phyloP scores from a whole-genome alignment of 2,329 filamentous ascomycete species.

The Claviceps monticola region DNA sequence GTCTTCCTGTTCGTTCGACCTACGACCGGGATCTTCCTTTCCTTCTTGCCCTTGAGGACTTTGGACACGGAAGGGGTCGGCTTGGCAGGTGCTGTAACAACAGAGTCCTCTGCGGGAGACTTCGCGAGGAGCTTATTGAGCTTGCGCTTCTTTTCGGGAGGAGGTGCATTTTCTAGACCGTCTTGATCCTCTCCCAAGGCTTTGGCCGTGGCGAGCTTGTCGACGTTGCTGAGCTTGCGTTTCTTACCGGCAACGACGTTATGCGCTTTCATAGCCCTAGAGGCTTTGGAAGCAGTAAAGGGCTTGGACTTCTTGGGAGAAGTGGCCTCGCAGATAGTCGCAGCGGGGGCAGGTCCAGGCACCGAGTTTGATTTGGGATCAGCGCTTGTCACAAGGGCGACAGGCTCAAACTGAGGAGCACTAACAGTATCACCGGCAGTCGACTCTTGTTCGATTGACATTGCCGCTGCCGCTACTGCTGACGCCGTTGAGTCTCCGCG shows the following conservation, averaged over 20 bases:
- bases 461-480: background rate
- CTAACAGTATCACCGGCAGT: background rate
- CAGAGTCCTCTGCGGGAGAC: background rate
- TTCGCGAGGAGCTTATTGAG: slow-evolving; percentile 14
- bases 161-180: background rate
- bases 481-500: slow-evolving; percentile 1
- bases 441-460: background rate
- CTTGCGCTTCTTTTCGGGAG: slow-evolving; percentile 27
- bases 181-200: slow-evolving; percentile 11
- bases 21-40: slow-evolving; percentile 21
- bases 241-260: slow-evolving; percentile 17
- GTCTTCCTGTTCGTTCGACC: slow-evolving; percentile 28
- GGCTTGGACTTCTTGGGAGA: too few species aligned
- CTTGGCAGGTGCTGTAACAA: background rate
- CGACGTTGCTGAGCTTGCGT: slow-evolving; percentile 25
- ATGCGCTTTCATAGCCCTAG: background rate
- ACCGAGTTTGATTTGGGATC: background rate
- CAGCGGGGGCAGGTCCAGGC: slow-evolving; percentile 3
- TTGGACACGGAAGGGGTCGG: slow-evolving; percentile 11
- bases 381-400: background rate
- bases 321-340: background rate
- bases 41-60: slow-evolving; percentile 19
- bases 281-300: too few species aligned
- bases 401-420: background rate
- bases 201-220: slow-evolving; percentile 10